phyloP scores from a whole-genome alignment of 208 protist species.

The Leishmania mexicana region DNA sequence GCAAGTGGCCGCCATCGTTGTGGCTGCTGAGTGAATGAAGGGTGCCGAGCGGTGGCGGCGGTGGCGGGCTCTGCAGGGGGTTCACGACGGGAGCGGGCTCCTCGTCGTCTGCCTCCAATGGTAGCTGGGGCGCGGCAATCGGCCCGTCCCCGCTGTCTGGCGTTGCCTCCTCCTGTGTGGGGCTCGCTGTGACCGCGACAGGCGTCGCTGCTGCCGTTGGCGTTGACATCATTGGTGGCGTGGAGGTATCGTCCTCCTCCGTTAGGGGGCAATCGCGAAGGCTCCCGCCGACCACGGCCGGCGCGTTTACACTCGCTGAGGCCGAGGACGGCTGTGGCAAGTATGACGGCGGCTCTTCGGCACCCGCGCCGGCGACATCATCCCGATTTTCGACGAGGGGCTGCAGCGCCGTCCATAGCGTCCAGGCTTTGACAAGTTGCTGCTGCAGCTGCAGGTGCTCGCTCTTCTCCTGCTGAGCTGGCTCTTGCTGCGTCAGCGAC shows the following conservation, averaged over 20 bases:
- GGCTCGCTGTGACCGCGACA: neutral
- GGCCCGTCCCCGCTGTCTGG: neutral
- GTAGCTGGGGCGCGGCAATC: neutral
- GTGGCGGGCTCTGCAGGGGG: neutral
- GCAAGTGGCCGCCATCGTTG: neutral
- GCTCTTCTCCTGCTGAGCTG: neutral
- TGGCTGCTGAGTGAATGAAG: neutral
- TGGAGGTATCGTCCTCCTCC: neutral
- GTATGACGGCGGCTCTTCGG: neutral
- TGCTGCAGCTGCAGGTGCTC: conserved; percentile 15
- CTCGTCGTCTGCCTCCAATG: neutral
- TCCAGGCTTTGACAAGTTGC: conserved; percentile 26
- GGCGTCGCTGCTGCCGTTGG: conserved; percentile 7
- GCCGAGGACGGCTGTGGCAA: conserved; percentile 14
- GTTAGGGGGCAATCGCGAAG: neutral
- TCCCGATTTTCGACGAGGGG: neutral
- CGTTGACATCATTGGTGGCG: neutral
- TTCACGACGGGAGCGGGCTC: neutral
- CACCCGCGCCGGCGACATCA: neutral
- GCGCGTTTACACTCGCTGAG: neutral
- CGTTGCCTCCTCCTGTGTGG: neutral
- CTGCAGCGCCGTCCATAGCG: conserved; percentile 17
- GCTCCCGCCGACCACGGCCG: neutral
- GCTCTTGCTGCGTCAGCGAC: neutral
- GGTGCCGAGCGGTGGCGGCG: neutral